Base-by-base conservation (phyloP, 1,139 yeast genomes). In the Kluyveromyces marxianus region DNA sequence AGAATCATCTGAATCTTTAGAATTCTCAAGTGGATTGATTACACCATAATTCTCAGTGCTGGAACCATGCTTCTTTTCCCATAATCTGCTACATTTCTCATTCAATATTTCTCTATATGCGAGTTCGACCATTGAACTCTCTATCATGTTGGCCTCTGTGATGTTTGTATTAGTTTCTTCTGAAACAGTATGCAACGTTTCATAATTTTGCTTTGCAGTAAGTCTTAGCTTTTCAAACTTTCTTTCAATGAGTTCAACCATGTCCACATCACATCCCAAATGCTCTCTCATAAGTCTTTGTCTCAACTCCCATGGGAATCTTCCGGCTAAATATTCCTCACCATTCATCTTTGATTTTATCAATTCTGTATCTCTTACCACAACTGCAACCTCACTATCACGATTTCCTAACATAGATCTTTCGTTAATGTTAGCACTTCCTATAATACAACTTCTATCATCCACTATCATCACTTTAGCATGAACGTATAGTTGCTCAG, bases 221-320 rank as follows among this genome's bases (percentile, higher is more conserved):
- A 69, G 69, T 54, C 82, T 86, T 50, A 83, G 72, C 53, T 75
- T 75, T 39, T 70, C 69, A 56, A 85, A 84, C 53, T 84, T 72
- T 57, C 94, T 74, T 59, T 92, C 97, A 35, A 89, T 86, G 41
- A 84, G 68, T 51, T 92, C 98, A 37, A 92, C 69, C 28, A 83
- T 72, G 65, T 94, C 98, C 41, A 90, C 92, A 63, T 87, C 92
- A 43, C 95, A 83, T 24, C 98, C 99, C 33, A 94, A 65, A 66
- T 94, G 98, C 62, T 94, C 99, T 53, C 98, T 77, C 98, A 94
- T 92, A 42, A 94, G 72, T 51, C 97, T 75, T 70, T 89, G 77
- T 60, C 99, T 74, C 52, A 94, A 69, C 2, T 94, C 83, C 63
- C 89, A 95, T 0, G 97, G 89, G 70, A 92, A 94, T 55, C 80